Percentiles rank a stretch among this genome's conserved stretches.
Evolutionary conservation across 2,329 filamentous ascomycete species (phyloP).

Genomic region (Colletotrichum brevisporum): DNA sequence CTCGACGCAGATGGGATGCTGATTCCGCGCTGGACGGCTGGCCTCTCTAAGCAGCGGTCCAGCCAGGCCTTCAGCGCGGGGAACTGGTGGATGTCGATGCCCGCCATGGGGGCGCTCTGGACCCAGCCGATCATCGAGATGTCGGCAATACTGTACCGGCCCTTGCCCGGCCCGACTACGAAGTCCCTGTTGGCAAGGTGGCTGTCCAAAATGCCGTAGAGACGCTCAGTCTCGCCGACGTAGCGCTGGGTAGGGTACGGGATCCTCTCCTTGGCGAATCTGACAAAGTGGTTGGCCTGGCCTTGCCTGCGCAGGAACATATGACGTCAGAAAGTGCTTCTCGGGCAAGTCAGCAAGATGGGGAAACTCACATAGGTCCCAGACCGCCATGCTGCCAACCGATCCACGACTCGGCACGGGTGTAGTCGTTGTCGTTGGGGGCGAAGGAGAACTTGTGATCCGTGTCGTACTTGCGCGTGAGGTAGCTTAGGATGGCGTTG

Average conservation of each 20-base stretch:
- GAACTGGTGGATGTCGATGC: slow-evolving; percentile 76
- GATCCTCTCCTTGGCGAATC: slow-evolving; percentile 77
- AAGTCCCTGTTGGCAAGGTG: slow-evolving; percentile 70
- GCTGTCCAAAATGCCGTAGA: slow-evolving; percentile 80
- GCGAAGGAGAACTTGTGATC: slow-evolving; percentile 60
- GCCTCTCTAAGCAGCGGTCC: slow-evolving; percentile 70
- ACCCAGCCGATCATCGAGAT: slow-evolving; percentile 82
- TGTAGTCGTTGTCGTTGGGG: slow-evolving; percentile 54
- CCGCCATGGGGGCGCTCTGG: slow-evolving; percentile 66
- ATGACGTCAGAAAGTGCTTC: background rate
- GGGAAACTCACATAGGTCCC: slow-evolving; percentile 67
- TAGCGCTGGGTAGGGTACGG: slow-evolving; percentile 81
- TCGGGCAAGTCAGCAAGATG: background rate
- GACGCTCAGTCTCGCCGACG: slow-evolving; percentile 79
- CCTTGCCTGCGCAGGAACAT: slow-evolving; percentile 69
- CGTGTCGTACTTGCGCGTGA: slow-evolving; percentile 79
- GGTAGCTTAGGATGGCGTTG: slow-evolving; percentile 80
- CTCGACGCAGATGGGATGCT: slow-evolving; percentile 67
- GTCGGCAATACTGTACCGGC: slow-evolving; percentile 77
- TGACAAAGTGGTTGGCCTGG: slow-evolving; percentile 81
- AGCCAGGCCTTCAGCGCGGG: slow-evolving; percentile 78
- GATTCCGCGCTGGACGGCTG: slow-evolving; percentile 74
- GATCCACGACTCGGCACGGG: slow-evolving; percentile 64
- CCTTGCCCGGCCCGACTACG: slow-evolving; percentile 65
- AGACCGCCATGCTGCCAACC: slow-evolving; percentile 82